phyloP scores from a whole-genome alignment of 2,329 filamentous ascomycete species.

The Beauveria varroae region DNA sequence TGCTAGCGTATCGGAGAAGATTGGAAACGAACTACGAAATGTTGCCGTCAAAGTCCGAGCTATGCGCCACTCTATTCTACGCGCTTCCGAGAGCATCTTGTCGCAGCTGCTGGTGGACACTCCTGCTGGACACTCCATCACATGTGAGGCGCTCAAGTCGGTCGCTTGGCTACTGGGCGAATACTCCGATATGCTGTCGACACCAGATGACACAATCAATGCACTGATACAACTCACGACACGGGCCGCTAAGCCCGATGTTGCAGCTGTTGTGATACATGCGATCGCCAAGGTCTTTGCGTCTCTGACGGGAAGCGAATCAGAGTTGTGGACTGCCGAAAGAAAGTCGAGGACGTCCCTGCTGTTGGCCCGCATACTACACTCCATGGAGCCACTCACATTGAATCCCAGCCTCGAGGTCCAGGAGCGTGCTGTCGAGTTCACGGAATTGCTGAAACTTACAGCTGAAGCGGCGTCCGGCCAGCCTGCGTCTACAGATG shows the following conservation, averaged over 20 bases:
- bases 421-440: constrained; percentile 89
- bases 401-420: constrained; percentile 86
- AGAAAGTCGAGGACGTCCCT: constrained; percentile 69
- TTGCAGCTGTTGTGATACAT: constrained; percentile 75
- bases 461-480: constrained; percentile 72
- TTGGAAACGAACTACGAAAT: constrained; percentile 82
- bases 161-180: constrained; percentile 85
- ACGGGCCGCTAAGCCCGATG: constrained; percentile 50
- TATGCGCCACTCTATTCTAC: constrained; percentile 70
- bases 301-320: constrained; percentile 57
- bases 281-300: constrained; percentile 81
- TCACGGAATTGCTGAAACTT: constrained; percentile 80
- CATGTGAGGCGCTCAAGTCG: constrained; percentile 62
- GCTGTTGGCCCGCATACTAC: constrained; percentile 71
- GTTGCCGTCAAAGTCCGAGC: constrained; percentile 86
- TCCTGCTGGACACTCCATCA: constrained; percentile 48
- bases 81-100: constrained; percentile 72
- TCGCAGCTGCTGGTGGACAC: constrained; percentile 47
- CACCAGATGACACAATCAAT: constrained; percentile 64
- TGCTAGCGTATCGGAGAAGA: constrained; percentile 51
- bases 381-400: constrained; percentile 71
- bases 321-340: constrained; percentile 61
- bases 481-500: constrained; percentile 51
- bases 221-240: constrained; percentile 63
- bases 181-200: constrained; percentile 65